Base-by-base conservation (phyloP, 2,329 filamentous ascomycete species). In the Cercospora canescens region DNA sequence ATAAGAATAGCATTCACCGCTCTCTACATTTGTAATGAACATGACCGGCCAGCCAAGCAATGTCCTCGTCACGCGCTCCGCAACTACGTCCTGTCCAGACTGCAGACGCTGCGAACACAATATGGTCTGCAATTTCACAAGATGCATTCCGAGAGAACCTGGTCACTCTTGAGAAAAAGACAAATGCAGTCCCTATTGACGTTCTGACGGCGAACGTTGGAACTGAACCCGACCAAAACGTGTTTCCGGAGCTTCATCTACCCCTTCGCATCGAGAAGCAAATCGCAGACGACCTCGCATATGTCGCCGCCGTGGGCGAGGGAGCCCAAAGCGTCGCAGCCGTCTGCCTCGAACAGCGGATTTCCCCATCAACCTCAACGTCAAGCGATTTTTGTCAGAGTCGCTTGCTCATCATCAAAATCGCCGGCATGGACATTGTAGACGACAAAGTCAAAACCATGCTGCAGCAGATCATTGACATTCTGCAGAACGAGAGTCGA, bases 311-410 rank as follows among this genome's bases (percentile, higher is more conserved):
- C 4, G 65, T 67, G n/a, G 57, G 58, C 16, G 65, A 67, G 41
- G 65, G 65, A 26, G 65, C 65, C 14, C 65, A 67, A 24, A 67
- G 65, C 16, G 65, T 67, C 14, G 65, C 65, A 54, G 65, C 65
- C 5, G 65, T 67, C 24, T 67, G 62, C 37, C 58, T 67, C n/a
- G 62, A 67, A 39, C 62, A 65, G 26, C 62, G 65, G 24, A 28
- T 65, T 21, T n/a, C 14, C 24, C 12, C 32, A 37, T 24, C 30
- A n/a, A 2, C 8, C 32, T 35, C 45, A 1, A 16, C 7, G 14
- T n/a, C 45, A 3, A n/a, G 26, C n/a, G 45, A 30, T 30, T 6
- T 14, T 5, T 1, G 16, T 21, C 24, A n/a, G 21, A 28, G 3
- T 4, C 9, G 6, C 8, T 30, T 28, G n/a, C 14, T 67, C 4